These are phyloP conservation scores for Musa acuminata DNA, from an alignment of 176 grass and related monocot genomes.

Conservation along the genomic window DNA sequence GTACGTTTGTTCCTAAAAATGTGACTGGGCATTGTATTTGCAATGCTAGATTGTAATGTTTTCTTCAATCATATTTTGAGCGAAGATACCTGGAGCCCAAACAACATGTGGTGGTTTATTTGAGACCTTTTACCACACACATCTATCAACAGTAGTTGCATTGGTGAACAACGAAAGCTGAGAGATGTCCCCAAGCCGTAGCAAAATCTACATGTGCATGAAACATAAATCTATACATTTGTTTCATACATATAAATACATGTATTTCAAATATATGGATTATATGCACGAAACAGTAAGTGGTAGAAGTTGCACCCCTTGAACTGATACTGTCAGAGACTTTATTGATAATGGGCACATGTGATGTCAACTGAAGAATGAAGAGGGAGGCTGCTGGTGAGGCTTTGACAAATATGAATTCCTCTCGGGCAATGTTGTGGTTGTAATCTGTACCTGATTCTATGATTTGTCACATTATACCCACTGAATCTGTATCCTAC, in stretches of 20 bases:
- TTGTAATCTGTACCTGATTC: background rate
- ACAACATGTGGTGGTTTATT: background rate
- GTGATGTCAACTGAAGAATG: background rate
- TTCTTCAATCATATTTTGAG: background rate
- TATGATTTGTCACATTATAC: background rate
- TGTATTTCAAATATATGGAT: background rate
- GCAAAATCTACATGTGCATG: no score
- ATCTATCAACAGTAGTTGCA: background rate
- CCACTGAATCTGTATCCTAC: background rate
- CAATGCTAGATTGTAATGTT: background rate
- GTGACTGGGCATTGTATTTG: background rate
- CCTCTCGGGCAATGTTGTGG: background rate
- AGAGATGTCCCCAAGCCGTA: no score
- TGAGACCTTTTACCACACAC: background rate
- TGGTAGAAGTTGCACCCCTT: no score
- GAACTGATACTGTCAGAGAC: no score
- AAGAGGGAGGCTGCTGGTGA: background rate
- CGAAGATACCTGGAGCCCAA: background rate
- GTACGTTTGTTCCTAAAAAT: background rate
- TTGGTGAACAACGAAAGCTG: background rate
- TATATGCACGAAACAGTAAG: background rate
- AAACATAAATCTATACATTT: background rate
- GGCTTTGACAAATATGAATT: no score
- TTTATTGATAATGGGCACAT: background rate
- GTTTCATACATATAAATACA: background rate